A percentile compares a stretch with the other conserved stretches of the same genome.
phyloP scores from a whole-genome alignment of 2,329 filamentous ascomycete genomes.

The Cladophialophora immunda region DNA sequence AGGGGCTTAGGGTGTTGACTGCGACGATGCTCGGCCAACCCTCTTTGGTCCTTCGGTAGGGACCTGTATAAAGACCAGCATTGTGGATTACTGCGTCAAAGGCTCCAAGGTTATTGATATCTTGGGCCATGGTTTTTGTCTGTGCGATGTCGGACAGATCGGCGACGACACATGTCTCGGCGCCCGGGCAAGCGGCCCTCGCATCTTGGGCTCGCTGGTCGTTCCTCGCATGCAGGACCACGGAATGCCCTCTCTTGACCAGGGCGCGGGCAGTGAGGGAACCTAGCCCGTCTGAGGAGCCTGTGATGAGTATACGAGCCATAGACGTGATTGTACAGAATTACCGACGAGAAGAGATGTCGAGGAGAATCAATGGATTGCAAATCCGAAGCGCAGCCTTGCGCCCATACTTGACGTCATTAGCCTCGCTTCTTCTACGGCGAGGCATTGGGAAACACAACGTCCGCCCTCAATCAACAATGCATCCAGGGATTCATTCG shows the following conservation, averaged over 20 bases:
- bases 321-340: slow-evolving; percentile 40
- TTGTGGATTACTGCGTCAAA: slow-evolving; percentile 69
- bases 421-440: neutral
- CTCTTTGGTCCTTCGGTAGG: slow-evolving; percentile 54
- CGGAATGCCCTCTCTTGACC: slow-evolving; percentile 61
- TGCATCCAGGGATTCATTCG: no score
- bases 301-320: slow-evolving; percentile 63
- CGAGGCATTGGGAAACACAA: neutral
- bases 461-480: neutral
- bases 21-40: slow-evolving; percentile 61
- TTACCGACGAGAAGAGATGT: neutral
- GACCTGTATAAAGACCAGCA: slow-evolving; percentile 58
- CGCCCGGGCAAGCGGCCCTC: slow-evolving; percentile 57
- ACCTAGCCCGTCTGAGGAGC: slow-evolving; percentile 66
- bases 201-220: slow-evolving; percentile 62
- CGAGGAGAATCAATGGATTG: neutral
- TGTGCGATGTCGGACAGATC: slow-evolving; percentile 63
- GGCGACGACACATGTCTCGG: slow-evolving; percentile 60
- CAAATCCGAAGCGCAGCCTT: neutral
- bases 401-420: neutral
- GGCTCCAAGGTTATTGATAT: slow-evolving; percentile 59
- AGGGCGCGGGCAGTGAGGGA: slow-evolving; percentile 61
- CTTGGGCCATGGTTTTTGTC: slow-evolving; percentile 60
- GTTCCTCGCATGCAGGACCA: slow-evolving; percentile 66
- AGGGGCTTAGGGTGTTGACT: slow-evolving; percentile 67